Evolutionary conservation across 352 stramenopile genomes (phyloP).

Genomic region (Phytophthora foliorum): DNA sequence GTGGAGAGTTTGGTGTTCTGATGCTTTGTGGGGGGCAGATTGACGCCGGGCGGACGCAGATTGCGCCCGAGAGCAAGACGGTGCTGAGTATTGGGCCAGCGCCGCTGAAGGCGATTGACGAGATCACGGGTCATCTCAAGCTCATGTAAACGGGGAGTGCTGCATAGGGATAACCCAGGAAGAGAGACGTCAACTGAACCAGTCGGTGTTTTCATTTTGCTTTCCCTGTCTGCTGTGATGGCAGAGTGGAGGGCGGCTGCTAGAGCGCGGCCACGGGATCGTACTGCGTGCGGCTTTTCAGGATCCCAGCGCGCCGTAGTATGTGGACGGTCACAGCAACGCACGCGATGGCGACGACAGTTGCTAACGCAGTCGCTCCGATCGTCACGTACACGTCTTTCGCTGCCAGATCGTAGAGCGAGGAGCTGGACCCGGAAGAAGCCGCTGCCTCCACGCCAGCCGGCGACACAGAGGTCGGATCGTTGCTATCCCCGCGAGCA

Average conservation of each 20-base stretch:
- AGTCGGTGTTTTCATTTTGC: conserved; percentile 1
- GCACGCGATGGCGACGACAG: conserved; percentile 40
- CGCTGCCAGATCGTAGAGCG: conserved; percentile 11
- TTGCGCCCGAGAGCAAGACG: conserved; percentile 87
- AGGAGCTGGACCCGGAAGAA: conserved; percentile 18
- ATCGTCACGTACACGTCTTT: conserved; percentile 57
- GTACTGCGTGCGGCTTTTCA: conserved; percentile 52
- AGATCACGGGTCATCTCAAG: conserved; percentile 86
- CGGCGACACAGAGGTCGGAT: conserved; percentile 8
- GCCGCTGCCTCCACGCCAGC: conserved; percentile 6
- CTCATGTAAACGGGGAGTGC: conserved; percentile 66
- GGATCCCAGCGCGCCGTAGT: conserved; percentile 47
- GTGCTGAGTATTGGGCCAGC: conserved; percentile 85
- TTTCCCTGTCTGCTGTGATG: conserved; percentile 15
- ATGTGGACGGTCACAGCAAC: conserved; percentile 46
- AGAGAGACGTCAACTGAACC: background rate
- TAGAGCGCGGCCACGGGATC: conserved; percentile 69
- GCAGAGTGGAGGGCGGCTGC: conserved; percentile 6
- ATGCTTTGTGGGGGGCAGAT: conserved; percentile 45
- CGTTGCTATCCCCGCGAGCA: background rate
- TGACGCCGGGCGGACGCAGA: conserved; percentile 87
- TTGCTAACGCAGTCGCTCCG: conserved; percentile 55
- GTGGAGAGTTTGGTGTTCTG: conserved; percentile 3
- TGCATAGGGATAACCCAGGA: conserved; percentile 1
- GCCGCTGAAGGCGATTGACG: conserved; percentile 71